Base-by-base conservation (phyloP, 768 basidiomycete genomes). In the Cytidiella melzeri region DNA sequence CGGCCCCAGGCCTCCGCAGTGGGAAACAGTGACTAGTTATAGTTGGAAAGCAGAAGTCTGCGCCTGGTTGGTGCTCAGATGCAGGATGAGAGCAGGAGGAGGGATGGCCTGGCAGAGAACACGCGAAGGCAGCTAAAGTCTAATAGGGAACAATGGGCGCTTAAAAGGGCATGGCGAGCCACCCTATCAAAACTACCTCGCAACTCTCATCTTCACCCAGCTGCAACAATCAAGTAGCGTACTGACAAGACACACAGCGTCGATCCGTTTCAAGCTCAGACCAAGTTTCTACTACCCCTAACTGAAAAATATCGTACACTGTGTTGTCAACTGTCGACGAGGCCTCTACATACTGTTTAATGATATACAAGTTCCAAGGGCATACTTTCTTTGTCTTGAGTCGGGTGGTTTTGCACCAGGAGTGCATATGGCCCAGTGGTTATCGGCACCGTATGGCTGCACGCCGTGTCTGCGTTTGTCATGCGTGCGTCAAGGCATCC, bases 401-500 rank as follows among this genome's bases (percentile, higher is more conserved):
- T 27, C 9, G 19, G 21, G n/a, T 23, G 43, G 30, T 41, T 27
- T 49, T 27, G 20, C 36, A n/a, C n/a, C n/a, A n/a, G n/a, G n/a
- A n/a, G n/a, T n/a, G n/a, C n/a, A n/a, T n/a, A n/a, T n/a, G n/a
- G n/a, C n/a, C n/a, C n/a, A n/a, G n/a, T n/a, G n/a, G n/a, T n/a
- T n/a, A n/a, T 43, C 37, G 41, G 34, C 10, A 36, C 5, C 13
- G 23, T 19, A 20, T 15, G 41, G 28, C 25, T 41, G 25, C 47
- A 27, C 47, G 27, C 18, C 41, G 34, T 23, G 38, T 5, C 40
- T 24, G 10, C 36, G 50, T 18, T 26, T 43, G 41, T 63, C 59
- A 62, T 48, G 48, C 55, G 36, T 94, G 92, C 24, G 88, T 92
- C 55, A 90, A 70, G 20, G 86, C 70, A 66, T 97, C 94, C 43